A percentile compares a stretch with the other conserved stretches of the same genome.
These are phyloP conservation scores for Globisporangium spinosum DNA, from an alignment of 352 stramenopile species.

Conservation along the genomic window DNA sequence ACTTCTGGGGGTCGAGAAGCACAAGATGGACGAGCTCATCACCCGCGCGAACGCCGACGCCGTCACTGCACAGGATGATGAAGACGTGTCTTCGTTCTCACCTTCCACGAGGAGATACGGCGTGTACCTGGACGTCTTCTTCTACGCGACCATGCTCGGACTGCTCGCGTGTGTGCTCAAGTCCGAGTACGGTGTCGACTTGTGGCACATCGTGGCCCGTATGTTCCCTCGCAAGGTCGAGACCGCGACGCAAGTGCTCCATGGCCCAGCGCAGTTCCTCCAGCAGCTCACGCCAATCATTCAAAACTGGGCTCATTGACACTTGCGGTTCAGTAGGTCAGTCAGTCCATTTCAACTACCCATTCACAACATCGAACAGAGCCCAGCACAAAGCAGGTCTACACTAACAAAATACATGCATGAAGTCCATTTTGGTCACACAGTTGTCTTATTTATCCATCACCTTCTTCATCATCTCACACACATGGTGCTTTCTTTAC, in stretches of 20 bases:
- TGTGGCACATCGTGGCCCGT: constrained; percentile 33
- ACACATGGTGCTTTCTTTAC: constrained; percentile 19
- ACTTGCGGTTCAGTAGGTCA: neutral
- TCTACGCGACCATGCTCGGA: constrained; percentile 34
- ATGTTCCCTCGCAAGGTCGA: constrained; percentile 50
- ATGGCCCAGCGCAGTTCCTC: constrained; percentile 14
- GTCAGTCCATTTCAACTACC: neutral
- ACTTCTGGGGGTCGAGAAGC: constrained; percentile 47
- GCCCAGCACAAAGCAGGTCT: neutral
- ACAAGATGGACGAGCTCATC: constrained; percentile 38
- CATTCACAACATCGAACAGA: neutral
- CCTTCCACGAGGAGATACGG: constrained; percentile 25
- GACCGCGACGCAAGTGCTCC: constrained; percentile 30
- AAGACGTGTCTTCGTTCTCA: constrained; percentile 3
- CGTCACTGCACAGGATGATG: constrained; percentile 5
- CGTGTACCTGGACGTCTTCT: constrained; percentile 37
- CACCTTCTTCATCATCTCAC: neutral
- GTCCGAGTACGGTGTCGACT: constrained; percentile 54
- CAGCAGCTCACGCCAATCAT: neutral
- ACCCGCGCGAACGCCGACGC: constrained; percentile 34
- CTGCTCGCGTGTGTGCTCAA: constrained; percentile 44
- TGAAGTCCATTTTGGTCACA: neutral
- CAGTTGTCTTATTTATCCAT: neutral
- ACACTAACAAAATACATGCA: neutral
- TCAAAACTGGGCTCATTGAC: neutral